Evolutionary conservation across 2,329 filamentous ascomycete genomes (phyloP).

Genomic region (Cryphonectria carpinicola): DNA sequence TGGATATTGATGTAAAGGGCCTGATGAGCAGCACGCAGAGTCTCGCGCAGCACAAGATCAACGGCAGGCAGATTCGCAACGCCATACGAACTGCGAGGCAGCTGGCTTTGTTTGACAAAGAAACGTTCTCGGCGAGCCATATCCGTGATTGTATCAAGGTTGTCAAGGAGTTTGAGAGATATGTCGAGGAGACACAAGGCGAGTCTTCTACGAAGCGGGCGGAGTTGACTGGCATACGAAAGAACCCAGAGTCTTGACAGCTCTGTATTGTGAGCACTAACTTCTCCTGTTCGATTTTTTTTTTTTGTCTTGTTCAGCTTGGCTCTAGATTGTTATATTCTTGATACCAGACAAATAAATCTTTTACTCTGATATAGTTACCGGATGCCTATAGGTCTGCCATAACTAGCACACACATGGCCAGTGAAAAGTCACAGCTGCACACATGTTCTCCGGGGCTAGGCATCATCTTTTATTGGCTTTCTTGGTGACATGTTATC

Average conservation of each 20-base stretch:
- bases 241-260: neutral
- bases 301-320: neutral
- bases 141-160: neutral
- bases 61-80: slow-evolving; percentile 9
- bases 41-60: slow-evolving; percentile 1
- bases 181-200: neutral
- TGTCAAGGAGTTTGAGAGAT: neutral
- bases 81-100: neutral
- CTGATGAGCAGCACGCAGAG: neutral
- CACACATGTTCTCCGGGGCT: no score
- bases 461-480: no score
- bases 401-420: no score
- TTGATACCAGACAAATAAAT: neutral
- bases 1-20: slow-evolving; percentile 15
- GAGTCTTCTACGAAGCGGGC: neutral
- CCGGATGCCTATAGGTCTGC: no score
- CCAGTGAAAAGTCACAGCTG: no score
- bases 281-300: neutral
- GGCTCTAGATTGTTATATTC: neutral
- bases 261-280: neutral
- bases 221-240: neutral
- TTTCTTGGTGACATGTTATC: no score
- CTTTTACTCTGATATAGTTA: neutral
- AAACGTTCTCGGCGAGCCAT: neutral
- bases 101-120: neutral